These are phyloP conservation scores for Geotrichum reessii DNA, from an alignment of 1,139 yeast genomes.

Conservation along the genomic window DNA sequence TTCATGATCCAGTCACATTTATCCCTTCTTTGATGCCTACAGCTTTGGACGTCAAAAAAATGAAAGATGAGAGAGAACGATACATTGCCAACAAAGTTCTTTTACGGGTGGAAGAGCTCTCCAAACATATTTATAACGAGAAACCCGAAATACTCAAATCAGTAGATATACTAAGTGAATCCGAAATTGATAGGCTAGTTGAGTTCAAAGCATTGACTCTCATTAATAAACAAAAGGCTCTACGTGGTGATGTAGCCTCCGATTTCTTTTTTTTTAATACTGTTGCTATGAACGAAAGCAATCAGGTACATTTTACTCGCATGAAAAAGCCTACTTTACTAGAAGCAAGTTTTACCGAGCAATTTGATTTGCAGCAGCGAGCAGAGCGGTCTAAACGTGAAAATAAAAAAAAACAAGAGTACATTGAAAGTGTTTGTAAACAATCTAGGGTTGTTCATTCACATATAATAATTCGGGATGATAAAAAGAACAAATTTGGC, in stretches of 20 bases:
- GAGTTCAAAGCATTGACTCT: constrained; percentile 75
- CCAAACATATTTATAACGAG: constrained; percentile 42
- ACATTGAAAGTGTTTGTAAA: constrained; percentile 1
- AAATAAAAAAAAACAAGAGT: constrained; percentile 13
- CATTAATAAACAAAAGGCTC: constrained; percentile 71
- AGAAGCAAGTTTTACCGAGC: constrained; percentile 57
- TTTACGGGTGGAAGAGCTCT: constrained; percentile 59
- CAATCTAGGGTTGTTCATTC: constrained; percentile 6
- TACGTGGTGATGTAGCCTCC: constrained; percentile 66
- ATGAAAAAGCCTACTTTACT: constrained; percentile 62
- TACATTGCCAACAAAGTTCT: constrained; percentile 40
- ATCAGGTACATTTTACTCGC: constrained; percentile 38
- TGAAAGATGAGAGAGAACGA: constrained; percentile 45
- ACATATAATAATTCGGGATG: constrained; percentile 2
- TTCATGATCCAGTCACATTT: constrained; percentile 35
- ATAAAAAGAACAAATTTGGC: constrained; percentile 27
- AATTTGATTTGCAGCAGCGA: constrained; percentile 52
- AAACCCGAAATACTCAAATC: background rate
- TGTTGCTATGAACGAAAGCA: constrained; percentile 37
- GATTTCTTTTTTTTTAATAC: constrained; percentile 50
- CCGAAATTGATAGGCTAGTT: constrained; percentile 39
- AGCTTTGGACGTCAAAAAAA: constrained; percentile 61
- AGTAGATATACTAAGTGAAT: constrained; percentile 22
- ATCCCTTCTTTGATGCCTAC: constrained; percentile 75
- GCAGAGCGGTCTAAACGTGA: constrained; percentile 35